A percentile compares a stretch with the other conserved stretches of the same genome.
These are phyloP conservation scores for Crithidia sp. DNA, from an alignment of 208 protist species.

Conservation along the genomic window DNA sequence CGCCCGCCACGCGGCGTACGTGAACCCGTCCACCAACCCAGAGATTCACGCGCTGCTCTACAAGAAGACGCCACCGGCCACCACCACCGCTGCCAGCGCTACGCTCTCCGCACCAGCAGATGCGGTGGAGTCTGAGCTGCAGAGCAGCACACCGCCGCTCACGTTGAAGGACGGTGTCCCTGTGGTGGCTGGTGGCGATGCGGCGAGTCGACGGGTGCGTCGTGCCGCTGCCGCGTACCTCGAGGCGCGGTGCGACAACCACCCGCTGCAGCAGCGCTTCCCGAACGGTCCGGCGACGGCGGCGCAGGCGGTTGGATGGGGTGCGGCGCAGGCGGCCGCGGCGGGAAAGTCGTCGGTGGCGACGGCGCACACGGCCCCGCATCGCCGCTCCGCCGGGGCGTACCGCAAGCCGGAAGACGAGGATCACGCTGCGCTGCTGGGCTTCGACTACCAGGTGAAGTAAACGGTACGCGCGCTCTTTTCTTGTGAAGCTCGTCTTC, in stretches of 20 bases:
- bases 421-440: slow-evolving; percentile 60
- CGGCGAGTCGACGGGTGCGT: background rate
- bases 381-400: slow-evolving; percentile 15
- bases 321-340: slow-evolving; percentile 12
- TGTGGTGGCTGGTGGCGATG: background rate
- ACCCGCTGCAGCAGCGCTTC: slow-evolving; percentile 56
- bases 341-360: background rate
- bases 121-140: background rate
- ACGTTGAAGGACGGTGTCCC: too few relatives aligned
- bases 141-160: slow-evolving; percentile 6
- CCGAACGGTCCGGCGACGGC: slow-evolving; percentile 46
- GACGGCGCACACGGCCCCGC: background rate
- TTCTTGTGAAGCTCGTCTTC: background rate
- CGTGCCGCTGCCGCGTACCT: slow-evolving; percentile 41
- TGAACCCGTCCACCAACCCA: slow-evolving; percentile 44
- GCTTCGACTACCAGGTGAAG: slow-evolving; percentile 56
- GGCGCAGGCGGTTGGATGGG: slow-evolving; percentile 64
- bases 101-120: background rate
- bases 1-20: slow-evolving; percentile 37
- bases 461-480: slow-evolving; percentile 7
- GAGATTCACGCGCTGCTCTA: slow-evolving; percentile 55
- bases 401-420: slow-evolving; percentile 68
- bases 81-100: background rate
- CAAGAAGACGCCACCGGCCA: slow-evolving; percentile 18
- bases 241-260: slow-evolving; percentile 33